Evolutionary conservation across 768 basidiomycete species (phyloP), one percentile per base, ranked within the genome.

Genomic region (Pulveroboletus sp.): DNA sequence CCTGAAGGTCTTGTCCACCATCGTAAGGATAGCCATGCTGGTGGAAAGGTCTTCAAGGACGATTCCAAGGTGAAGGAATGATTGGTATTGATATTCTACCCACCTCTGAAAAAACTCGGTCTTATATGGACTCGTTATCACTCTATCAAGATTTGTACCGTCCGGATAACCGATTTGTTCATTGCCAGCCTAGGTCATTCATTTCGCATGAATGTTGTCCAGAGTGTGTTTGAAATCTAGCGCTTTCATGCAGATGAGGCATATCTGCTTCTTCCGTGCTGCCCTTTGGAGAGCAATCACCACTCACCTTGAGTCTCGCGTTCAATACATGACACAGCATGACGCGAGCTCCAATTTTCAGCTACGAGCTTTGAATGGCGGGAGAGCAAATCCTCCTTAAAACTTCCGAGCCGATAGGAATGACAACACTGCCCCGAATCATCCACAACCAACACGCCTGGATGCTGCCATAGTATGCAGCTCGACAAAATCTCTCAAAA

Each of bases 321-420:
- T 45, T 6, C 21, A 40, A 20, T 27, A 17, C 17, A 6, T 41
- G 31, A 36, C 45, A 17, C 11, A 32, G 34, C 29, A 35, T n/a
- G 23, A 11, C 24, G 9, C 32, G 37, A 42, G 37, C 27, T 46
- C 40, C 49, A 23, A 37, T 25, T 40, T 42, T 31, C 32, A 39
- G 24, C 25, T 17, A 20, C 17, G 24, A 37, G 37, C 48, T 35
- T 52, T 53, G 29, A 60, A 62, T 65, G 14, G 37, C 29, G 42
- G 23, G 38, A 37, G 20, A 24, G 60, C 50, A 50, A 58, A 65
- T 56, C 58, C 54, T 56, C 47, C 64, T 64, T 56, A 56, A 49
- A 47, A 41, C 29, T 33, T 41, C 47, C 45, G 52, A 40, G 52
- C 52, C 47, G 39, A 62, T 45, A 42, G 49, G 32, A 41, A 53